These are phyloP conservation scores for Glycine latifolia DNA, from an alignment of 306 rosid species.

Conservation along the genomic window DNA sequence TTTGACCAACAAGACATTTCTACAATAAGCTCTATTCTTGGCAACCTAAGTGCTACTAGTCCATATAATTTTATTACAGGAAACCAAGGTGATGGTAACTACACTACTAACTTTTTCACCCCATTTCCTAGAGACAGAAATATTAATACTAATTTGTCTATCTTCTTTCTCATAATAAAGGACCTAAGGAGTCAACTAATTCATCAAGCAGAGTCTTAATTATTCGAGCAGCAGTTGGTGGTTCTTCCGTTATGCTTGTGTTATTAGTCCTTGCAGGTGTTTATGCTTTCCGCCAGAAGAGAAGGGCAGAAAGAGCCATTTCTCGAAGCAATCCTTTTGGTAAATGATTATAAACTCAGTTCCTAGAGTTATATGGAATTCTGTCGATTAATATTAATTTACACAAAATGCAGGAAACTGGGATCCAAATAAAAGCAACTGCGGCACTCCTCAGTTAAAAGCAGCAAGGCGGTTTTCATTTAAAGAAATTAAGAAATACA, in stretches of 20 bases:
- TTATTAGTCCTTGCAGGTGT: slow-evolving; percentile 54
- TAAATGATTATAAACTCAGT: slow-evolving; percentile 4
- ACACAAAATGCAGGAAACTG: slow-evolving; percentile 44
- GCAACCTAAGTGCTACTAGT: slow-evolving; percentile 49
- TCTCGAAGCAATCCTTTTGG: slow-evolving; percentile 53
- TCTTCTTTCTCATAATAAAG: slow-evolving; percentile 6
- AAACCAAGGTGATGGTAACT: slow-evolving; percentile 11
- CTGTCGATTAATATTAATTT: not conserved
- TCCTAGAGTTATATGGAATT: not conserved
- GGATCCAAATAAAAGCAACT: slow-evolving; percentile 50
- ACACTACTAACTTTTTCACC: slow-evolving; percentile 26
- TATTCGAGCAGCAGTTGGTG: slow-evolving; percentile 61
- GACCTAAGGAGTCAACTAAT: slow-evolving; percentile 31
- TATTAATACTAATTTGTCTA: not conserved
- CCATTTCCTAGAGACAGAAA: not conserved
- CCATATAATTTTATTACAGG: slow-evolving; percentile 41
- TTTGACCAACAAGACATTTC: slow-evolving; percentile 47
- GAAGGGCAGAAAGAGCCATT: slow-evolving; percentile 51
- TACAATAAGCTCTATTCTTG: slow-evolving; percentile 47
- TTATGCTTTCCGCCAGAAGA: slow-evolving; percentile 62
- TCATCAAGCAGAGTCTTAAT: slow-evolving; percentile 37
- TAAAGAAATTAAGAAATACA: slow-evolving; percentile 63
- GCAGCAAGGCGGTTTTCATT: slow-evolving; percentile 64
- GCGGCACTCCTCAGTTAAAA: slow-evolving; percentile 41
- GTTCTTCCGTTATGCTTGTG: slow-evolving; percentile 54